These are phyloP conservation scores for Gorgonomyces haynaldii DNA, from an alignment of 192 early-diverging fungal genomes.

Conservation along the genomic window DNA sequence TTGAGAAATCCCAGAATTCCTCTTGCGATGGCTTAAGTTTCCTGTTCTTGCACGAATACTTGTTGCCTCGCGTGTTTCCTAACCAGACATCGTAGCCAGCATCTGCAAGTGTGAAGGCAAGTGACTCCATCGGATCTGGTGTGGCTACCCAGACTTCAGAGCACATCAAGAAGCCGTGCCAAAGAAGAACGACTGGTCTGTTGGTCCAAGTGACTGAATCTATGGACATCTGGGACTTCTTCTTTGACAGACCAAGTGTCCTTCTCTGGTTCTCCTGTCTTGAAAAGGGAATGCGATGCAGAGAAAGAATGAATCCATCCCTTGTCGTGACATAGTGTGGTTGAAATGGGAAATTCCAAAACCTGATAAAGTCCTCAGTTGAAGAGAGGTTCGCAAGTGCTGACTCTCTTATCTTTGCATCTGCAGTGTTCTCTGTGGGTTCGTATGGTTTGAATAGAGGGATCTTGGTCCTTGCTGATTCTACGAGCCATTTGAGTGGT, in stretches of 20 bases:
- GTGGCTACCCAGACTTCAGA: constrained; percentile 88
- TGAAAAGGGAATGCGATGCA: constrained; percentile 63
- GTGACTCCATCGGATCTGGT: constrained; percentile 51
- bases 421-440: neutral
- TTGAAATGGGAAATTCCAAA: constrained; percentile 58
- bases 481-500: constrained; percentile 14
- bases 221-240: constrained; percentile 22
- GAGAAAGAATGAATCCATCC: constrained; percentile 75
- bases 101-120: constrained; percentile 78
- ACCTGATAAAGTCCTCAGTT: constrained; percentile 35
- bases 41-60: constrained; percentile 80
- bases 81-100: constrained; percentile 91
- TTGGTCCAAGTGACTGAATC: constrained; percentile 19
- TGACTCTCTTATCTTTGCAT: constrained; percentile 20
- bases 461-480: constrained; percentile 11
- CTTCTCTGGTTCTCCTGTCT: constrained; percentile 9
- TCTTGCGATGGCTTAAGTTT: constrained; percentile 50
- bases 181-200: constrained; percentile 78
- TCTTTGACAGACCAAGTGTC: constrained; percentile 14
- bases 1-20: constrained; percentile 86
- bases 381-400: constrained; percentile 21
- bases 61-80: constrained; percentile 88
- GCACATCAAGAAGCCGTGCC: constrained; percentile 89
- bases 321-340: constrained; percentile 74
- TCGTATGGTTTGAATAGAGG: constrained; percentile 8